phyloP scores from a whole-genome alignment of 2,329 filamentous ascomycete species.

The Trichophyton simii region DNA sequence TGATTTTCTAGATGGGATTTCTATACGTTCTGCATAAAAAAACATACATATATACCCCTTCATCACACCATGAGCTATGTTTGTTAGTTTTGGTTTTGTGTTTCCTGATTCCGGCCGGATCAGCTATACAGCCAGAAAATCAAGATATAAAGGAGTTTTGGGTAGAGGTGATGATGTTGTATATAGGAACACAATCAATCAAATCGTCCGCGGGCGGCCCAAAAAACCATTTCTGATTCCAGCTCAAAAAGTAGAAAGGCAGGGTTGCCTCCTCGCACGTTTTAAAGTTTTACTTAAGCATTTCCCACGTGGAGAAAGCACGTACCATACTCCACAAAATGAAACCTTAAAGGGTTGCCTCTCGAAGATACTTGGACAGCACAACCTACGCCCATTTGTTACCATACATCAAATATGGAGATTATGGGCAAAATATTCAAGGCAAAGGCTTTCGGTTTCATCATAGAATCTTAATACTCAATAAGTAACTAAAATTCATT shows the following conservation, averaged over 20 bases:
- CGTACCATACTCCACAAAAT: neutral
- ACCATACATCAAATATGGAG: too few relatives aligned
- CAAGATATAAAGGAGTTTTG: neutral
- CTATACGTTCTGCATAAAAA: neutral
- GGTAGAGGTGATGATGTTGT: neutral
- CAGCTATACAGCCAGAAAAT: neutral
- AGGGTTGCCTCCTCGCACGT: neutral
- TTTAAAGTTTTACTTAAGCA: neutral
- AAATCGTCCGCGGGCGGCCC: neutral
- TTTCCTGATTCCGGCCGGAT: slow-evolving; percentile 2
- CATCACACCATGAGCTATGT: neutral
- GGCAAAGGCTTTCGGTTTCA: too few relatives aligned
- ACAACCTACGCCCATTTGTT: neutral
- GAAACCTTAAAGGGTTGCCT: neutral
- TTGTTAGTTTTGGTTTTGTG: neutral
- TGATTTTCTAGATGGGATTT: neutral
- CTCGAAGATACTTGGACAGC: neutral
- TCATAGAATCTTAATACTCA: too few relatives aligned
- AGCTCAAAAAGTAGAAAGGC: neutral
- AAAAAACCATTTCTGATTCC: neutral
- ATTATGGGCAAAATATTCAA: too few relatives aligned
- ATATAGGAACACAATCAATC: slow-evolving; percentile 1
- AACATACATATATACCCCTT: neutral
- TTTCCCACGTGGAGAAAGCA: neutral
- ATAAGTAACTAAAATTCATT: too few relatives aligned